Evolutionary conservation across 441 rosid species (phyloP), one percentile per base, ranked within the genome.

Genomic region (Erodium trifolium): DNA sequence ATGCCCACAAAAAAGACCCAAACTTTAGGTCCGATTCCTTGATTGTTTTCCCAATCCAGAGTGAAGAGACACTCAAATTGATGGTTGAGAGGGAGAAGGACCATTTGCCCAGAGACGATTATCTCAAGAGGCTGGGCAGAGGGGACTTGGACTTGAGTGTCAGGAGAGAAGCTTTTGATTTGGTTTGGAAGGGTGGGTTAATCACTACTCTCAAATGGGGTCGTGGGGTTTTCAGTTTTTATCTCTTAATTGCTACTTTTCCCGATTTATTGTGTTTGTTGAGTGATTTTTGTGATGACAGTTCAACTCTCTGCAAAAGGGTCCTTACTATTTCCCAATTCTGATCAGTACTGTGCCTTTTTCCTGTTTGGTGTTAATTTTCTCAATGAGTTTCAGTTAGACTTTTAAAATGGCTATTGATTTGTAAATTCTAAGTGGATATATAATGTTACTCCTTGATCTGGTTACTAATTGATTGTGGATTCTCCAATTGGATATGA

Each of bases 141-240:
- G 84, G 85, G 73, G 85, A 78, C 75, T 77, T 79, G 77, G 86
- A 86, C 65, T 73, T 81, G 77, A 77, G 74, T 76, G 74, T 62
- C 53, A 81, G 81, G 72, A 81, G 74, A 65, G 81, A 81, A 68
- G 86, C 86, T 70, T 76, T 84, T 63, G 69, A 81, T 67, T 86
- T 88, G 90, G 82, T 86, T 81, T 74, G 66, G 68, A 84, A 84
- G 90, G 90, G 84, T 63, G 67, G 75, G 64, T 49, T 49, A 65
- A 51, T 71, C 17, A 1, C 45, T 63, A 68, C 65, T 67, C 59
- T 76, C 67, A 69, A 77, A 63, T 67, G 65, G 27, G 27, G 43
- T 17, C 69, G 9, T 66, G 71, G 66, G 27, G 16, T 39, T 59
- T 66, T 67, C 64, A 67, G 63, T 69, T 75, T 64, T 68, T 71